phyloP scores from a whole-genome alignment of 495 filamentous ascomycete species.

The Penicillium steckii region DNA sequence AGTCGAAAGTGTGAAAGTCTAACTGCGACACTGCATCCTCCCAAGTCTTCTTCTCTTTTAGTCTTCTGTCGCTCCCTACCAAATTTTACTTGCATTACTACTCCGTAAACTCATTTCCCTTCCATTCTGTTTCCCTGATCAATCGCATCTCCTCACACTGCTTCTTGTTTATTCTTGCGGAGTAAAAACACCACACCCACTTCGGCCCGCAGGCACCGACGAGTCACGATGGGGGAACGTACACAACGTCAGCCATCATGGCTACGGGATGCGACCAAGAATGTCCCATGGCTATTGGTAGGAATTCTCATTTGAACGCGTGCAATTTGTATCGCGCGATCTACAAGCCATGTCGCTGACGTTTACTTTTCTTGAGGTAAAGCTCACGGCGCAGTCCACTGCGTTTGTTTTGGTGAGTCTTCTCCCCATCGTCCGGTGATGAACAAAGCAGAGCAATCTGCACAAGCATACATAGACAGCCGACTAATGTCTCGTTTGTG shows the following conservation, averaged over 20 bases:
- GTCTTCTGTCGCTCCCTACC: slow-evolving; percentile 4
- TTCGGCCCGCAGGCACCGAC: not conserved
- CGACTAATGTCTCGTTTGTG: slow-evolving; percentile 14
- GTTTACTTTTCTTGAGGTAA: slow-evolving; percentile 14
- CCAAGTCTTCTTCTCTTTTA: not conserved
- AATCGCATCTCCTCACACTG: not conserved
- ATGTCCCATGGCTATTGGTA: slow-evolving; percentile 77
- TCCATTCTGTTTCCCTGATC: not conserved
- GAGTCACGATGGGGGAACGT: slow-evolving; percentile 37
- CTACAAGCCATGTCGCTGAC: slow-evolving; percentile 13
- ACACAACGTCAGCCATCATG: slow-evolving; percentile 36
- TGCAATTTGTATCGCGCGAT: not conserved
- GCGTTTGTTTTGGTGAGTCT: slow-evolving; percentile 41
- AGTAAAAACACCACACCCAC: slow-evolving; percentile 11
- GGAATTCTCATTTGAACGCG: slow-evolving; percentile 13
- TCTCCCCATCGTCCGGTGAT: not conserved
- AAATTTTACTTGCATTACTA: not conserved
- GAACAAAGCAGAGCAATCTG: too few species aligned
- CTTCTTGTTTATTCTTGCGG: slow-evolving; percentile 1
- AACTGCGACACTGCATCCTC: not conserved
- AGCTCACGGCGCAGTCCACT: slow-evolving; percentile 43
- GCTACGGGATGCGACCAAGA: slow-evolving; percentile 72
- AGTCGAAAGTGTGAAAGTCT: not conserved
- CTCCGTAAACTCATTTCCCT: not conserved
- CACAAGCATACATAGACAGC: not conserved